These are phyloP conservation scores for sweet orange (Citrus sinensis) DNA, from an alignment of 345 rosid species.

Conservation along the genomic window DVS_A1.0 CM039163.1:30257001-30257500, in stretches of 20 bases:
- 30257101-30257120: constrained; percentile 65
- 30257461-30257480: not conserved
- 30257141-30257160: not conserved
- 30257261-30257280: not conserved
- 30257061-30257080: constrained; percentile 65
- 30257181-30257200: not conserved
- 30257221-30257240: not conserved
- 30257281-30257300: not conserved
- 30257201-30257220: too few relatives aligned
- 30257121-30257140: constrained; percentile 86
- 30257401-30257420: not conserved
- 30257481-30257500: not conserved
- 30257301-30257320: not conserved
- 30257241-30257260: too few relatives aligned
- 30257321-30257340: not conserved
- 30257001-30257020: constrained; percentile 51
- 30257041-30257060: constrained; percentile 30
- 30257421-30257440: not conserved
- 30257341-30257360: not conserved
- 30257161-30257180: not conserved
- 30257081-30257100: constrained; percentile 86
- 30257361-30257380: too few relatives aligned
- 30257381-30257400: too few relatives aligned
- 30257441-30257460: not conserved
- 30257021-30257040: constrained; percentile 56